A percentile compares a stretch with the other conserved stretches of the same genome.
phyloP scores from a whole-genome alignment of 2,329 filamentous ascomycete species.

The Colletotrichum godetiae region DNA sequence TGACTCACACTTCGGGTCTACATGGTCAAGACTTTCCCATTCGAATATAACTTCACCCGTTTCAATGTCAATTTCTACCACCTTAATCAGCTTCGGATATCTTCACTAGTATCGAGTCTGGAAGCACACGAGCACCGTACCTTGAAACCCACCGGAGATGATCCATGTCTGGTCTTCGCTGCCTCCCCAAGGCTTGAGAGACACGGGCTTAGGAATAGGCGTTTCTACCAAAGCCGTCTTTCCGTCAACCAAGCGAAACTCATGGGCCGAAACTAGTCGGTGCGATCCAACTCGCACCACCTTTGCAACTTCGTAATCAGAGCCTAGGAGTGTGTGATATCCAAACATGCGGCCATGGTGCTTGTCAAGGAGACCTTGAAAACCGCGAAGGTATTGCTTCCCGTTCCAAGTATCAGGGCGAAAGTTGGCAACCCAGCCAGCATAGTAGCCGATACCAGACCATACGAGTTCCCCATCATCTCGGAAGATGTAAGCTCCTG shows the following conservation, averaged over 20 bases:
- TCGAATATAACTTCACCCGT: conserved; percentile 61
- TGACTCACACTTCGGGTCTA: conserved; percentile 28
- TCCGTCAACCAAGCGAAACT: conserved; percentile 52
- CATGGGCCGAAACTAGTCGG: conserved; percentile 46
- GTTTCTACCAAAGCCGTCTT: conserved; percentile 53
- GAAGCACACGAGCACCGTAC: not conserved
- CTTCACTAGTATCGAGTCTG: not conserved
- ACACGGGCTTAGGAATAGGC: conserved; percentile 44
- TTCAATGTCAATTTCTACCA: conserved; percentile 61
- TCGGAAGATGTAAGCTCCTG: conserved; percentile 13
- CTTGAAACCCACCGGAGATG: conserved; percentile 49
- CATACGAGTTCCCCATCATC: conserved; percentile 26
- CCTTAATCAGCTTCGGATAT: not conserved
- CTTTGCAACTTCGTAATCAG: conserved; percentile 43
- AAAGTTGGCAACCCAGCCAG: conserved; percentile 26
- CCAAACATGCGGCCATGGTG: conserved; percentile 46
- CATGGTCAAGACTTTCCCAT: conserved; percentile 47
- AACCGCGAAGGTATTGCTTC: conserved; percentile 4
- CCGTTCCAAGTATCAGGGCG: conserved; percentile 14
- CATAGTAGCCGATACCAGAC: conserved; percentile 20
- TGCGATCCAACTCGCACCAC: conserved; percentile 40
- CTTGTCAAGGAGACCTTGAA: conserved; percentile 38
- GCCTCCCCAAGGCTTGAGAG: conserved; percentile 41
- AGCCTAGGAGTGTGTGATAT: conserved; percentile 38
- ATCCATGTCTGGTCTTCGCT: conserved; percentile 40